Conservation (phyloP, 1,139 yeast genomes). For the Maudiozyma humilis region DNA sequence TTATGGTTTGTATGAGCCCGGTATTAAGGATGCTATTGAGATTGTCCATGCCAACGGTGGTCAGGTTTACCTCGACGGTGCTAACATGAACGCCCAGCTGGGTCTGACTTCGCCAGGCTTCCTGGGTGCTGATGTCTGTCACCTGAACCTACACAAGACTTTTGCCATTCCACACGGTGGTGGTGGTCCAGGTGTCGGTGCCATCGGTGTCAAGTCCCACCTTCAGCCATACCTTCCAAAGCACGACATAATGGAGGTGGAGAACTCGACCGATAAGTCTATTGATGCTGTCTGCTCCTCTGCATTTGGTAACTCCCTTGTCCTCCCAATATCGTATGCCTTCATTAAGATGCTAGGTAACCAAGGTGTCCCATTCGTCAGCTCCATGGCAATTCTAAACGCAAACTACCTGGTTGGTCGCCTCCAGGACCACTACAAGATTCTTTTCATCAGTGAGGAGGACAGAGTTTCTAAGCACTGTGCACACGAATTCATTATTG, state of each 20-base stretch:
- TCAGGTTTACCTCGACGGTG: slow-evolving; percentile 95
- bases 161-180: slow-evolving; percentile 98
- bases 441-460: slow-evolving; percentile 57
- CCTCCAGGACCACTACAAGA: slow-evolving; percentile 60
- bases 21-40: slow-evolving; percentile 75
- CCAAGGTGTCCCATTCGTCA: slow-evolving; percentile 71
- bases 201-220: slow-evolving; percentile 86
- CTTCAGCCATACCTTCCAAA: slow-evolving; percentile 75
- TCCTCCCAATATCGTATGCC: slow-evolving; percentile 87
- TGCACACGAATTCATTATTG: slow-evolving; percentile 94
- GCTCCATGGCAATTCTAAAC: slow-evolving; percentile 82
- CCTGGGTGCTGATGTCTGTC: slow-evolving; percentile 98
- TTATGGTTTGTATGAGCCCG: slow-evolving; percentile 91
- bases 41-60: slow-evolving; percentile 83
- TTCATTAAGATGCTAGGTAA: slow-evolving; percentile 93
- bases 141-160: slow-evolving; percentile 90
- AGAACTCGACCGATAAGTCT: slow-evolving; percentile 38
- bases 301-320: slow-evolving; percentile 92
- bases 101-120: slow-evolving; percentile 97
- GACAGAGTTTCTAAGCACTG: slow-evolving; percentile 62
- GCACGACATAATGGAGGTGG: slow-evolving; percentile 53
- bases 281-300: slow-evolving; percentile 84
- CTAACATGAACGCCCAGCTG: slow-evolving; percentile 98
- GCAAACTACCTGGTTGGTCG: slow-evolving; percentile 91
- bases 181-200: slow-evolving; percentile 99